Evolutionary conservation across 169 alveolate genomes (phyloP), one percentile per base, ranked within the genome.

Genomic region (Neospora caninum): DNA sequence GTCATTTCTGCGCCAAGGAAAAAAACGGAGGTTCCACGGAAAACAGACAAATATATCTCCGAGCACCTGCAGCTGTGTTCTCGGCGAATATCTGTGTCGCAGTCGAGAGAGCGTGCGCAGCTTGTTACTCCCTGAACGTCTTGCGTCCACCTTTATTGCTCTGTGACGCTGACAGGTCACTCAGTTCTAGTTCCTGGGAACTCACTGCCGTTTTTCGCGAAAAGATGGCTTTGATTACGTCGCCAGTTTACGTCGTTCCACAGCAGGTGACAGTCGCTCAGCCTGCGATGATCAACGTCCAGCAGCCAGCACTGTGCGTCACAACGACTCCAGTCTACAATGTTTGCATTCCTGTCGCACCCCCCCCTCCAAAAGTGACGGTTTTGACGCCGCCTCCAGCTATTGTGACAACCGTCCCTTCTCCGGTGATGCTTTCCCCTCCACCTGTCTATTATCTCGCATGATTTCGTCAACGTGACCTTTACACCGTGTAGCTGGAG

Each of bases 181-280:
- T 49, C 58, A 49, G 64, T 53, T 53, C 64, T 53, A 0, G 29
- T 64, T n/a, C 25, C 34, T 64, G 31, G 78, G 1, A 29, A 0
- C 34, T 53, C 18, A 10, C 78, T 25, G 7, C 25, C 13, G 10
- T 64, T 0, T 64, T 64, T n/a, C 78, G 31, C 29, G 34, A 64
- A 16, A n/a, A 64, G 27, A 82, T 82, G 89, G 89, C 89, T 13
- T 16, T 82, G 41, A 41, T 82, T 22, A 9, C 89, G 18, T 36
- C 89, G 25, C 89, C 89, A 18, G n/a, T 82, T 10, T 41, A 42
- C 38, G 67, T 82, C 41, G 89, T 82, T 41, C 89, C 89, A 0
- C 89, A 82, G 89, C 89, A 82, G 89, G 89, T 82, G 41, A 82
- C 89, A 18, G 89, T 82, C 27, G 41, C 89, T 31, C 89, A 82